Evolutionary conservation across 2,329 filamentous ascomycete genomes (phyloP), one percentile per base, ranked within the genome.

Genomic region (Clonostachys sp.): DNA sequence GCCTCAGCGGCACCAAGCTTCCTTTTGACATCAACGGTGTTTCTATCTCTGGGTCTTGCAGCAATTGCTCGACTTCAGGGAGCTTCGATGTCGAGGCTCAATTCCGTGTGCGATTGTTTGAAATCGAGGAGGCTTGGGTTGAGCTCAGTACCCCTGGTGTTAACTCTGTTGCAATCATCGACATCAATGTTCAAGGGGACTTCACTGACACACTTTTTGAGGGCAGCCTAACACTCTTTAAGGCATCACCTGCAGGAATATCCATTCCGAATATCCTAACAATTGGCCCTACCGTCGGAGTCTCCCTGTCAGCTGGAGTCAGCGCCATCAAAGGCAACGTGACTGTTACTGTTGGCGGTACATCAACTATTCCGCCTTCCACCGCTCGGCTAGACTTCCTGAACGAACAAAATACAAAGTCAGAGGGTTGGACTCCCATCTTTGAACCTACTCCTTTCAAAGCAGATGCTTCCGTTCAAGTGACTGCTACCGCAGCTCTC

Each of bases 261-360:
- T 17, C 34, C 44, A 45, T 45, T 13, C 44, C 44, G 20, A 36
- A 36, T n/a, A n/a, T 45, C 20, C 18, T 45, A 34, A 45, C 44
- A 8, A 39, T 45, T 24, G 44, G 44, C 16, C 44, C 44, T 30
- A 45, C 44, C 35, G 44, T 45, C 20, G 14, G 13, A 13, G 36
- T 45, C 44, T 17, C n/a, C 12, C 44, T 45, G 14, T 39, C 12
- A 12, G 44, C 34, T 17, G 24, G 12, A 14, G 14, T 45, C 44
- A 18, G n/a, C 17, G 34, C 35, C 20, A 40, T 45, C 35, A 39
- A 38, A 13, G 44, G 44, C 24, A 24, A 17, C 16, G 36, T 41
- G 16, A 45, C 34, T 14, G 1, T 45, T 6, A 38, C 34, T 30
- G 5, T 45, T 13, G 44, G 44, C 20, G 44, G 44, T 36, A 45